Evolutionary conservation across 768 basidiomycete species (phyloP).

Genomic region (Dendrothele bispora): DNA sequence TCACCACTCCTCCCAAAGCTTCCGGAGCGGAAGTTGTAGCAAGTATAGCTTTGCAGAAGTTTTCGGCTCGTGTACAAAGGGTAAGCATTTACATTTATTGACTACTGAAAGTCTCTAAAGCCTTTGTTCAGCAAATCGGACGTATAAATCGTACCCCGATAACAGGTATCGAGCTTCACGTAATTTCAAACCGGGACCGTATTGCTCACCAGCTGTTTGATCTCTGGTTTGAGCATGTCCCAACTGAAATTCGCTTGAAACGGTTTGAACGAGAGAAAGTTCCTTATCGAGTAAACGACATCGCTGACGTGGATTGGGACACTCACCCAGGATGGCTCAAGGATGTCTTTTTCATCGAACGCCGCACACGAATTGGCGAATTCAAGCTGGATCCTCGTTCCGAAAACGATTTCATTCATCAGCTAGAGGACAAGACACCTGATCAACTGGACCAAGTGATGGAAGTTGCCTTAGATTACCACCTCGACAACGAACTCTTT

Average conservation of each 20-base stretch:
- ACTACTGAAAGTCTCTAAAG: not conserved
- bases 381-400: not conserved
- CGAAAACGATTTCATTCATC: constrained; percentile 1
- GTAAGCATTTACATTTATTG: constrained; percentile 24
- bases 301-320: constrained; percentile 41
- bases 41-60: constrained; percentile 65
- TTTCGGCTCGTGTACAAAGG: constrained; percentile 51
- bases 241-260: constrained; percentile 45
- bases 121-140: constrained; percentile 53
- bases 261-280: constrained; percentile 44
- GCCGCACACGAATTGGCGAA: too few relatives aligned
- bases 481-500: constrained; percentile 55
- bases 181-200: constrained; percentile 67
- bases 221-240: constrained; percentile 61
- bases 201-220: constrained; percentile 69
- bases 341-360: constrained; percentile 30
- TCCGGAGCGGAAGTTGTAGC: constrained; percentile 47
- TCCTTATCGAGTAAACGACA: constrained; percentile 41
- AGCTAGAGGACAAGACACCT: constrained; percentile 22
- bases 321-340: constrained; percentile 29
- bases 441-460: constrained; percentile 36
- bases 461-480: constrained; percentile 44
- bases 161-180: constrained; percentile 59
- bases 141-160: constrained; percentile 53
- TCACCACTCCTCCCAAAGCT: constrained; percentile 46